Evolutionary conservation across 2,329 filamentous ascomycete species (phyloP), one percentile per base, ranked within the genome.

Genomic region (Neopestalotiopsis rosae): DNA sequence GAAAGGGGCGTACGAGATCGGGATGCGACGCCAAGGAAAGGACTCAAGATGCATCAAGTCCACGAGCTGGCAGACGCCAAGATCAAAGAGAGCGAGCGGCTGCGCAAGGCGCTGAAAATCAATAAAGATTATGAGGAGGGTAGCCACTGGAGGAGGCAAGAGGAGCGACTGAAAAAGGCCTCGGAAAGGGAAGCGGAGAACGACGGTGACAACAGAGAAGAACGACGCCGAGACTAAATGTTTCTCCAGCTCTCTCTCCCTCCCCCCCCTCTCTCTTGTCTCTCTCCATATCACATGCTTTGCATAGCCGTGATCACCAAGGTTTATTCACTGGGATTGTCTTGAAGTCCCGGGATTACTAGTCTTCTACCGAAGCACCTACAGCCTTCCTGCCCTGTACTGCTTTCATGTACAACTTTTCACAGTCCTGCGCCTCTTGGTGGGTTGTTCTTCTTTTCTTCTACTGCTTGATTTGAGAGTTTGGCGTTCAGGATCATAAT

Each of bases 1-100:
- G 84, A 87, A 67, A 82, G 81, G 65, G 79, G 77, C 72, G 79
- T 76, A 66, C 79, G 74, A 42, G 79, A 71, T 28, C 74, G 71
- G 30, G 78, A 75, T 67, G 81, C 78, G 30, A 80, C 77, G n/a
- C 79, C 81, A 68, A 82, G 79, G 67, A 88, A 85, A 74, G 87
- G 89, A 10, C 87, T 98, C 72, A 99, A 98, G 83, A 87, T 91
- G 73, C 94, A 98, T 81, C 94, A 98, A 82, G 94, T 98, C 24
- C 96, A 99, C 83, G 96, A 98, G 82, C 87, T 97, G 79, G 96
- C 96, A 20, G 93, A 96, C 76, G 96, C 95, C 70, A 99, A 99
- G 87, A 95, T 97, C 74, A 92, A 94, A 79, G 96, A 99, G 86
- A 97, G 92, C 80, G 95, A 98, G 82, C 88, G 93, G 75, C 84